Conservation (phyloP, 2,329 filamentous ascomycete species). For the Xylariaceae sp. region DNA sequence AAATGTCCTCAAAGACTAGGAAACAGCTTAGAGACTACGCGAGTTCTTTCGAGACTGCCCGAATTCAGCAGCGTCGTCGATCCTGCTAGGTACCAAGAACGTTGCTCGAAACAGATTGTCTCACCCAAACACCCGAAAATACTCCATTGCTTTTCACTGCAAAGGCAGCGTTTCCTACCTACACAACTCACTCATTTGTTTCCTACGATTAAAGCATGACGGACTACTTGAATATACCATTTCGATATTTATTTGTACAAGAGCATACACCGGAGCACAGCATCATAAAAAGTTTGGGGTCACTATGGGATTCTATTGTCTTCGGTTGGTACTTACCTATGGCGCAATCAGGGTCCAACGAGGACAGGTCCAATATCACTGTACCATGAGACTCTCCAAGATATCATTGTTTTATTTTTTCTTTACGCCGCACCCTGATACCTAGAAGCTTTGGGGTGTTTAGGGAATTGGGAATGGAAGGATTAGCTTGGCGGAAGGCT, state of each 20-base stretch:
- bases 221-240: slow-evolving; percentile 23
- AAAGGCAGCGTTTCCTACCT: slow-evolving; percentile 4
- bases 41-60: slow-evolving; percentile 81
- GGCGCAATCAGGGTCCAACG: slow-evolving; percentile 28
- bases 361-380: slow-evolving; percentile 24
- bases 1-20: slow-evolving; percentile 71
- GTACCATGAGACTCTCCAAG: slow-evolving; percentile 28
- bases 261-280: slow-evolving; percentile 48
- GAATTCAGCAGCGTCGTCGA: slow-evolving; percentile 53
- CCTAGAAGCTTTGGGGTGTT: slow-evolving; percentile 20
- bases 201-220: slow-evolving; percentile 26
- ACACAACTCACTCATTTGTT: slow-evolving; percentile 27
- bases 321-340: slow-evolving; percentile 25
- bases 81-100: slow-evolving; percentile 41
- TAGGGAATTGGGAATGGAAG: slow-evolving; percentile 19
- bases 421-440: slow-evolving; percentile 27
- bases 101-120: slow-evolving; percentile 4
- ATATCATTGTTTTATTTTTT: slow-evolving; percentile 30
- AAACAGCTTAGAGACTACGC: slow-evolving; percentile 82
- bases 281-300: slow-evolving; percentile 42
- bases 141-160: slow-evolving; percentile 22
- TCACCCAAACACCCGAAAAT: slow-evolving; percentile 16
- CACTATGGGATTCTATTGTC: slow-evolving; percentile 28
- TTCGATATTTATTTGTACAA: slow-evolving; percentile 40
- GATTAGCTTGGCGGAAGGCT: slow-evolving; percentile 9